Evolutionary conservation across 257 asterid species (phyloP), one percentile per base, ranked within the genome.

Genomic region (Nicotiana noctiflora): DNA sequence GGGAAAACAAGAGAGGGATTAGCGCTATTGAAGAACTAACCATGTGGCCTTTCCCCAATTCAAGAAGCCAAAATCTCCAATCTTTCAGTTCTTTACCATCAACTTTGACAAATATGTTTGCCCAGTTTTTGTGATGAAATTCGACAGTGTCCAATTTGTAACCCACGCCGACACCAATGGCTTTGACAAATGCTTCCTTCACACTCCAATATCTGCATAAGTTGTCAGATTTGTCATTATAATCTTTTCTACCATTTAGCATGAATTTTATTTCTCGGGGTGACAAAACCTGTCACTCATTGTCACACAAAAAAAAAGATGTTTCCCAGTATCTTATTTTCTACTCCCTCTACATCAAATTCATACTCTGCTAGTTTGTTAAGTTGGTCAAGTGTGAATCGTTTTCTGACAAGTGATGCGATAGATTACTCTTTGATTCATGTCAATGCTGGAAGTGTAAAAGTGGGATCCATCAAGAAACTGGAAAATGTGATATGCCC

Each of bases 161-260:
- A 80, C 97, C 96, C 49, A 95, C 87, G 2, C 98, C 98, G 2
- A 67, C 83, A 57, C 99, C 99, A 67, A 91, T 86, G 72, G 97
- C 99, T 92, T 95, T 95, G 59, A 92, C 92, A 77, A 85, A 95
- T 82, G 99, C 91, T 90, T 95, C 98, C 91, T 95, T 95, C 86
- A 93, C 82, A 86, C 96, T 88, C 99, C 99, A 95, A 88, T 93
- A 95, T 84, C 99, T 95, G 97, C 91, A 82, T 7, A 79, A 12
- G 66, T 72, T 63, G 40, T 64, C 80, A 81, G 61, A 62, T 31
- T 31, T 34, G 52, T 66, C 44, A 79, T 59, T 55, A 17, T 37
- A 81, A 59, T 15, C 27, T 57, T n/a, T 25, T 78, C 56, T 2
- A 57, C 13, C 44, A n/a, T 57, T 72, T 53, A 5, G 77, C 19